Base-by-base conservation (phyloP, 2,329 filamentous ascomycete genomes). In the Aspergillus sp. region DNA sequence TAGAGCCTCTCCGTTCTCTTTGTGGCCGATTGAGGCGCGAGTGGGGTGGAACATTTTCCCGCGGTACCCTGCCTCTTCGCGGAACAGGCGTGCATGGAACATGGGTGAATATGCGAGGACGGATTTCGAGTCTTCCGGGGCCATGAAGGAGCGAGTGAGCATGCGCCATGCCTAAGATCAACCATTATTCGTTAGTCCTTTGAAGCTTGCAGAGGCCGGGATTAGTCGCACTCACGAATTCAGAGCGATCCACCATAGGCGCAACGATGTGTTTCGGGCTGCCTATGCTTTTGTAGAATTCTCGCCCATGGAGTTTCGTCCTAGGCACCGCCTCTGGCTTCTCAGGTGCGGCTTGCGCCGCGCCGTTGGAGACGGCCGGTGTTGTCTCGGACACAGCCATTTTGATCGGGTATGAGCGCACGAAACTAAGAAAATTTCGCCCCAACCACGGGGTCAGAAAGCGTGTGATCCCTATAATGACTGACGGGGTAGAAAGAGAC, bases 241-340 rank as follows among this genome's bases (percentile, higher is more conserved):
- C 95, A 33, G 92, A 97, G 75, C 97, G 91, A 71, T 99, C 93
- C 21, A 99, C 95, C 95, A 99, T 99, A 37, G 95, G 95, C 35
- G 95, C 95, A 55, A 99, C 84, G 31, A 99, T 86, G 64, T 90
- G 88, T 76, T 91, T 96, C 2, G 95, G 95, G 59, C 89, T 93
- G 21, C 95, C 95, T 61, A 99, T 89, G 71, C 90, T 96, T 78
- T 97, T 87, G 71, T 98, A 99, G 73, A 99, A 98, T 12, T 90
- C 90, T 57, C 95, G 82, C 1, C 95, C 95, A 66, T 90, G 86
- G 21, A 96, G 79, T 73, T 93, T 96, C 61, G 68, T 65, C 55
- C 57, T 58, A n/a, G 61, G 55, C 35, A 64, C 57, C 41, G 52
- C 43, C 33, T 48, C 37, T 35, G 64, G 39, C 55, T 41, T 57